A percentile compares a stretch with the other conserved stretches of the same genome.
These are phyloP conservation scores for Microsporum ferrugineum DNA, from an alignment of 2,329 filamentous ascomycete genomes.

Conservation along the genomic window DNA sequence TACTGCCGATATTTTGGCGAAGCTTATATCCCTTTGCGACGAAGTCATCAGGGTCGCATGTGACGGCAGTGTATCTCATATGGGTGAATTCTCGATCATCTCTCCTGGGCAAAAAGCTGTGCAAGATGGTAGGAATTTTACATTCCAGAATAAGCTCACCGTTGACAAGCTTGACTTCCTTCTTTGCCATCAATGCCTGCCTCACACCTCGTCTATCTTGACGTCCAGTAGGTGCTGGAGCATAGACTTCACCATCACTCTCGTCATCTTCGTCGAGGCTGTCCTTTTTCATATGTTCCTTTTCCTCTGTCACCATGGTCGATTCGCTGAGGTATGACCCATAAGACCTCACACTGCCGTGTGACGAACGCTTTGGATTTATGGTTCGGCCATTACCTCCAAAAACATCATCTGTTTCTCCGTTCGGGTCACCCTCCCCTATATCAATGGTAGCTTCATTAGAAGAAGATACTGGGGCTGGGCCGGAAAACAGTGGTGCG, in stretches of 20 bases:
- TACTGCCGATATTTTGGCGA: slow-evolving; percentile 77
- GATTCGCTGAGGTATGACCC: slow-evolving; percentile 52
- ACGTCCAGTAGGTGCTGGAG: slow-evolving; percentile 72
- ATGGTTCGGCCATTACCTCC: slow-evolving; percentile 36
- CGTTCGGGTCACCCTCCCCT: slow-evolving; percentile 38
- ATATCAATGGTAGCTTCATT: slow-evolving; percentile 37
- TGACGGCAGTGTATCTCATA: slow-evolving; percentile 98
- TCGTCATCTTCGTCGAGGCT: slow-evolving; percentile 36
- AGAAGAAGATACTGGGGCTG: slow-evolving; percentile 28
- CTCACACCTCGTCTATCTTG: slow-evolving; percentile 81
- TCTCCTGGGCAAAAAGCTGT: slow-evolving; percentile 86
- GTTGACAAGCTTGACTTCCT: slow-evolving; percentile 92
- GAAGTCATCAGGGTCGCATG: slow-evolving; percentile 92
- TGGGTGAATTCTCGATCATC: slow-evolving; percentile 96
- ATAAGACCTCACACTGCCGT: slow-evolving; percentile 50
- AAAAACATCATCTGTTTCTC: slow-evolving; percentile 68
- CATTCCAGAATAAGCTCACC: slow-evolving; percentile 95
- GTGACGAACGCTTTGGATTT: slow-evolving; percentile 44
- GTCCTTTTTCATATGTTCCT: slow-evolving; percentile 32
- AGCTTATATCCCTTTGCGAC: slow-evolving; percentile 80
- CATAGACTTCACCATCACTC: slow-evolving; percentile 57
- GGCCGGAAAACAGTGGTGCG: slow-evolving; percentile 66
- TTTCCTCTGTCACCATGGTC: slow-evolving; percentile 46
- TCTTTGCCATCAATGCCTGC: slow-evolving; percentile 76
- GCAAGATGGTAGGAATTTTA: slow-evolving; percentile 96